phyloP scores from a whole-genome alignment of 164 flowering plant species.

The Nymphaea thermarum region DNA sequence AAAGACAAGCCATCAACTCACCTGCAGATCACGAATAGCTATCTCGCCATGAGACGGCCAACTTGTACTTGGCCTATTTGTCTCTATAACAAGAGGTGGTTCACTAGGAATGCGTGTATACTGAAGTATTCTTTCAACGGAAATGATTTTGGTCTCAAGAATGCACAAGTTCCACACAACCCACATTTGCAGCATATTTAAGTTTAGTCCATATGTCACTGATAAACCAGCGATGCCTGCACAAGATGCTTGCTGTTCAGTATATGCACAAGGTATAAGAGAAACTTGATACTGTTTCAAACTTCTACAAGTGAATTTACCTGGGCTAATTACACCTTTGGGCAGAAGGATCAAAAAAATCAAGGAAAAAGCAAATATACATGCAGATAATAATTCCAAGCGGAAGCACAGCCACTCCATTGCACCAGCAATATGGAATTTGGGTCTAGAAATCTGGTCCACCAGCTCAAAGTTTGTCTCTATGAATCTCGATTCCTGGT shows the following conservation, averaged over 20 bases:
- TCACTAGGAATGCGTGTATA: slow-evolving; percentile 46
- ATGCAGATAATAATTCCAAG: slow-evolving; percentile 43
- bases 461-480: slow-evolving; percentile 31
- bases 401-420: slow-evolving; percentile 80
- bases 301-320: slow-evolving; percentile 16
- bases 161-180: slow-evolving; percentile 52
- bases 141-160: slow-evolving; percentile 59
- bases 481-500: slow-evolving; percentile 45
- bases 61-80: slow-evolving; percentile 22
- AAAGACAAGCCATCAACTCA: slow-evolving; percentile 4
- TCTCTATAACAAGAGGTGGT: slow-evolving; percentile 49
- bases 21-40: slow-evolving; percentile 46
- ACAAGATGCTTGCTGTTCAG: not conserved
- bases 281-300: not conserved
- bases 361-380: slow-evolving; percentile 29
- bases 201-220: slow-evolving; percentile 64
- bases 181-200: slow-evolving; percentile 46
- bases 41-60: slow-evolving; percentile 66
- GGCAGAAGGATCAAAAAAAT: slow-evolving; percentile 32
- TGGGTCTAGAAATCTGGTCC: slow-evolving; percentile 52
- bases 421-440: slow-evolving; percentile 47
- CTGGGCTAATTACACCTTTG: slow-evolving; percentile 35
- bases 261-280: not conserved
- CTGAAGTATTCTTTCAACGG: slow-evolving; percentile 72
- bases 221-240: slow-evolving; percentile 65